phyloP scores from a whole-genome alignment of 2,329 filamentous ascomycete species.

The Trichoderma harzianum region DNA sequence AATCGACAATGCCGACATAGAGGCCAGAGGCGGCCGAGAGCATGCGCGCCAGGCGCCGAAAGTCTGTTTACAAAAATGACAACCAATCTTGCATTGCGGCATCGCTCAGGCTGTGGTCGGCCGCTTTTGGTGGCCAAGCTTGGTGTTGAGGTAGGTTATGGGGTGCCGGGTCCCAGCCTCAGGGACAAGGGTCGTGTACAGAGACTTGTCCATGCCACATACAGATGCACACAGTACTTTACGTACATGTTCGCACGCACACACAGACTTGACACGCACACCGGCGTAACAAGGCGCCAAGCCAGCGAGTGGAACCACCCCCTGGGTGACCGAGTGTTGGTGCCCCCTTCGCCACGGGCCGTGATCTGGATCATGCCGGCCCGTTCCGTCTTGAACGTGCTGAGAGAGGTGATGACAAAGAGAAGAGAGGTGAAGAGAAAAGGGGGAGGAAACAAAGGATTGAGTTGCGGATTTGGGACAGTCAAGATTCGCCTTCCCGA shows the following conservation, averaged over 20 bases:
- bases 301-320: conserved; percentile 19
- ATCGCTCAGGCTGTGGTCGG: background rate
- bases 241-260: background rate
- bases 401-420: background rate
- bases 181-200: background rate
- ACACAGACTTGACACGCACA: background rate
- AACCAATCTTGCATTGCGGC: conserved; percentile 4
- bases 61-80: conserved; percentile 1
- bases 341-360: conserved; percentile 20
- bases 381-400: conserved; percentile 16
- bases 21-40: background rate
- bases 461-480: background rate
- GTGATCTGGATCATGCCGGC: conserved; percentile 19
- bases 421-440: background rate
- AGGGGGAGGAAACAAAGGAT: background rate
- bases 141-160: conserved; percentile 1
- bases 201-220: background rate
- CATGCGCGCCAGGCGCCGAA: conserved; percentile 11
- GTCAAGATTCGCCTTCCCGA: too few relatives aligned
- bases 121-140: conserved; percentile 4
- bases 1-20: background rate
- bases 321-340: conserved; percentile 14
- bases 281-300: conserved; percentile 12
- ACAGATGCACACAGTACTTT: background rate
- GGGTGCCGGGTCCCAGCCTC: background rate